Conservation (phyloP, 2,329 filamentous ascomycete genomes). For the Karstenula rhodostoma region DNA sequence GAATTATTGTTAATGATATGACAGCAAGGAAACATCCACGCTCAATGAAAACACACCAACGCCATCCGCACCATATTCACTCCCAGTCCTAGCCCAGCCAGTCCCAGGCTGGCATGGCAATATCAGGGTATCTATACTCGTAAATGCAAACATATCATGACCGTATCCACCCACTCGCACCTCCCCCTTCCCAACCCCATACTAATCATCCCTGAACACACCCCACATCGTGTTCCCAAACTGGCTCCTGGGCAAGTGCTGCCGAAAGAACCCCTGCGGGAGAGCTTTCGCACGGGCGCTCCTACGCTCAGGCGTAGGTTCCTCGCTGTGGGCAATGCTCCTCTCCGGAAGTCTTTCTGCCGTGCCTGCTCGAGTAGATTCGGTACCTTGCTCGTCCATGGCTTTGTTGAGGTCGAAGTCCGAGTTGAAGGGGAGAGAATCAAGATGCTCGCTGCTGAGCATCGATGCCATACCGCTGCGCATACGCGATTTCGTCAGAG, state of each 20-base stretch:
- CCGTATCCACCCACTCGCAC: background rate
- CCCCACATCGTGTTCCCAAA: conserved; percentile 2
- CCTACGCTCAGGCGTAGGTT: background rate
- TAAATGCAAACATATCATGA: background rate
- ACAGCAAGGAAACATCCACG: background rate
- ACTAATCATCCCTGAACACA: background rate
- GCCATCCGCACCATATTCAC: background rate
- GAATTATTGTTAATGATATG: background rate
- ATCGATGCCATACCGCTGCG: background rate
- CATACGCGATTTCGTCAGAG: background rate
- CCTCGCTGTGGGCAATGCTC: background rate
- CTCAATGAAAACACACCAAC: background rate
- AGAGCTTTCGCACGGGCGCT: background rate
- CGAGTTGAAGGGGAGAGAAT: background rate
- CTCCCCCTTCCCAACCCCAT: background rate
- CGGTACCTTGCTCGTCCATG: too few relatives aligned
- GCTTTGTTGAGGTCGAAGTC: background rate
- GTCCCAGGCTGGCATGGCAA: too few relatives aligned
- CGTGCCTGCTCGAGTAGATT: background rate
- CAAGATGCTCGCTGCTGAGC: background rate
- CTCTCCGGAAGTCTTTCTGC: background rate
- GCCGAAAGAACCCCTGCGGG: background rate
- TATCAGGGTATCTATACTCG: background rate
- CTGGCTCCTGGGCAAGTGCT: background rate
- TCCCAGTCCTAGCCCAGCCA: background rate